Base-by-base conservation (phyloP, 208 protist genomes). In the Wallacemonas sp. region DNA sequence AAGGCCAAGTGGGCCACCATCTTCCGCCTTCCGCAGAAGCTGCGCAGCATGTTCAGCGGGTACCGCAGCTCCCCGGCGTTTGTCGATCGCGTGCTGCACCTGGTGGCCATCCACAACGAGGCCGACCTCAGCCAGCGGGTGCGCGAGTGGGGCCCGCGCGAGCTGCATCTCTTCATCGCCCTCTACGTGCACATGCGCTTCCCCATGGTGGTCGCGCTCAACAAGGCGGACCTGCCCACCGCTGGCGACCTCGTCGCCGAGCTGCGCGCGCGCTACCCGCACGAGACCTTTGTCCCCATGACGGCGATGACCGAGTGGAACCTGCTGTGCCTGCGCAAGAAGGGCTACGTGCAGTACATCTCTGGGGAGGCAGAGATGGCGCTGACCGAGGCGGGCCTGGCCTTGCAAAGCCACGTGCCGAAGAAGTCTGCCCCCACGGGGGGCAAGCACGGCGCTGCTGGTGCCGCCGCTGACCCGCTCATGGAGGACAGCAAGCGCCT, bases 11-110 rank as follows among this genome's bases (percentile, higher is more conserved):
- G 93, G 91, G 26, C 8, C 41, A 69, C 74, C n/a, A 65, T 97
- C 22, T 26, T 72, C 1, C 75, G 86, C 5, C 77, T 84, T 41
- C 94, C 94, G 0, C 29, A 59, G 36, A 86, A 87, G 78, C 82
- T 98, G 39, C 76, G 79, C n/a, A 68, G 28, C 46, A 95, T 98
- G 92, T 97, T 98, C 80, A 94, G 73, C 16, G 95, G 95, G 28
- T 98, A 98, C 77, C 86, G 81, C 65, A 85, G 88, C 71, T 77
- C 82, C 3, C 85, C 83, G 0, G 62, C 67, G 14, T 87, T 97
- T 54, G 84, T 97, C 3, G 84, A 88, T 46, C 48, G 46, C 20
- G 79, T 95, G 38, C 74, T 97, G 66, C 73, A 63, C 20, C 77
- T 63, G 16, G 16, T 92, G 10, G 86, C 80, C 26, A 75, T 95